phyloP scores from a whole-genome alignment of 495 filamentous ascomycete genomes.

The Daldinia loculata region DNA sequence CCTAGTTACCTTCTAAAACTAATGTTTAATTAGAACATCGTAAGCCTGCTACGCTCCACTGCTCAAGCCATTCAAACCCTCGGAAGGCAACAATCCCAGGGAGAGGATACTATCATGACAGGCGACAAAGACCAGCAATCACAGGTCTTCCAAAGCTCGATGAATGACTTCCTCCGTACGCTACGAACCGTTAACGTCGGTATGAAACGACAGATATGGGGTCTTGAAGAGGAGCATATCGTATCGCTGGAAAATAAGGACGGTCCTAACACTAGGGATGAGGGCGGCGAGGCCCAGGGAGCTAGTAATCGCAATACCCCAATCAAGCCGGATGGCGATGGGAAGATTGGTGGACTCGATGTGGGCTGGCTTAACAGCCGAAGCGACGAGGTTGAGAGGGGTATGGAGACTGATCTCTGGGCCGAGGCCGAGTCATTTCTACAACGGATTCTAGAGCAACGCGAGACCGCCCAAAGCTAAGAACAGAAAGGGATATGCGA shows the following conservation, averaged over 20 bases:
- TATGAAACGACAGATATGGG: constrained; percentile 79
- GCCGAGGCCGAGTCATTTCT: constrained; percentile 59
- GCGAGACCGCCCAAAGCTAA: not conserved
- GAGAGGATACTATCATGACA: constrained; percentile 37
- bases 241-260: constrained; percentile 58
- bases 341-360: constrained; percentile 71
- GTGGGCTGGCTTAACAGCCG: constrained; percentile 87
- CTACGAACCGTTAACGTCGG: constrained; percentile 74
- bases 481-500: not conserved
- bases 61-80: constrained; percentile 75
- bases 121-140: constrained; percentile 48
- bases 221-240: constrained; percentile 79
- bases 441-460: constrained; percentile 14
- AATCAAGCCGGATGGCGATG: constrained; percentile 59
- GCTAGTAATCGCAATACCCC: constrained; percentile 33
- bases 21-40: constrained; percentile 49
- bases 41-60: constrained; percentile 69
- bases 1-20: constrained; percentile 20
- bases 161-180: constrained; percentile 72
- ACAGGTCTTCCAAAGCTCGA: constrained; percentile 66
- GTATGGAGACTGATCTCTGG: constrained; percentile 84
- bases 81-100: constrained; percentile 58
- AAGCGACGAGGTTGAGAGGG: constrained; percentile 75
- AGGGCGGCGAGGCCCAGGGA: constrained; percentile 35
- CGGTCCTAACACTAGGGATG: constrained; percentile 28